A percentile compares a stretch with the other conserved stretches of the same genome.
Conservation (phyloP, 139 green algal species). For the Volvox africanus region DNA sequence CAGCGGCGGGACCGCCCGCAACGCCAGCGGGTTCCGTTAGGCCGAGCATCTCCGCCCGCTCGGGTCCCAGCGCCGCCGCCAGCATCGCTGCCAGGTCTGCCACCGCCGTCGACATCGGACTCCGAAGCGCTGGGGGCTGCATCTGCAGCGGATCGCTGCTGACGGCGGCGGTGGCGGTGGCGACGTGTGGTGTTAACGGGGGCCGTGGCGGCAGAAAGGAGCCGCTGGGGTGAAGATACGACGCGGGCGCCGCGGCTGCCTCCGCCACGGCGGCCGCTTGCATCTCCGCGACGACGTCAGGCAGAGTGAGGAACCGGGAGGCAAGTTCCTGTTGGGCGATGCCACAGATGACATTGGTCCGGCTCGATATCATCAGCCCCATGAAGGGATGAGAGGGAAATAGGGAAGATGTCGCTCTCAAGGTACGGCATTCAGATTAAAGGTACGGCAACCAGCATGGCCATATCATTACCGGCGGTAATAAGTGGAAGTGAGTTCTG, state of each 20-base stretch:
- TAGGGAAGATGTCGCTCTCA: no score
- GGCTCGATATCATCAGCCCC: no score
- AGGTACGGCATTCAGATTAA: no score
- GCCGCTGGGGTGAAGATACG: slow-evolving; percentile 2
- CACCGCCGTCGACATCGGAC: neutral
- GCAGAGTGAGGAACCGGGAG: neutral
- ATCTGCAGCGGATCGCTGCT: neutral
- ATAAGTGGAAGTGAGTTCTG: no score
- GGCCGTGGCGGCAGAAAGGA: neutral
- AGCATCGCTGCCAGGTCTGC: neutral
- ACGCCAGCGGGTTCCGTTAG: neutral
- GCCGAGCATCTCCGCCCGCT: slow-evolving; percentile 25
- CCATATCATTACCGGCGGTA: no score
- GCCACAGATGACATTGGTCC: no score
- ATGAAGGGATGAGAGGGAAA: no score
- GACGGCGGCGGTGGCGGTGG: neutral
- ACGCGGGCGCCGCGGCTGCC: neutral
- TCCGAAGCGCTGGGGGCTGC: neutral
- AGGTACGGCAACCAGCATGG: no score
- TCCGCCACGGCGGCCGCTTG: neutral
- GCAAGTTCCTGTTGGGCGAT: slow-evolving; percentile 18
- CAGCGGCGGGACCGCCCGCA: neutral
- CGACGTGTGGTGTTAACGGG: neutral
- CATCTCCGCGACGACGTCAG: neutral
- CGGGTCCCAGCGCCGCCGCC: neutral